A percentile compares a stretch with the other conserved stretches of the same genome.
phyloP scores from a whole-genome alignment of 257 asterid genomes.

The Fraxinus americana region DNA sequence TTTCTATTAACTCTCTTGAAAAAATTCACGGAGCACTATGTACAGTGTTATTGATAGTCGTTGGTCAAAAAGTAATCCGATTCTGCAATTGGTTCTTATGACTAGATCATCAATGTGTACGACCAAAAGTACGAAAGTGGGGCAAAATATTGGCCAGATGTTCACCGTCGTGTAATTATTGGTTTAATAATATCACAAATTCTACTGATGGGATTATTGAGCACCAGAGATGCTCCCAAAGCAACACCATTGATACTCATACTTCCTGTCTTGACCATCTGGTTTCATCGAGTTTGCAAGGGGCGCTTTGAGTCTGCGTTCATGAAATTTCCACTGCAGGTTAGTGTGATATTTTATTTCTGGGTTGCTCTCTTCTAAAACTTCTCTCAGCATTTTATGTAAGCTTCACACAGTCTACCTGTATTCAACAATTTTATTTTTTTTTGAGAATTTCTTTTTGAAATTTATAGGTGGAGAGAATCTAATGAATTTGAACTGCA shows the following conservation, averaged over 20 bases:
- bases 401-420: too few relatives aligned
- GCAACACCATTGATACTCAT: constrained; percentile 63
- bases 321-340: constrained; percentile 72
- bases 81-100: constrained; percentile 20
- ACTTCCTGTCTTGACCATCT: constrained; percentile 73
- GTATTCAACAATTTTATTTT: too few relatives aligned
- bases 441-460: too few relatives aligned
- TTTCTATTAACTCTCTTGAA: not conserved
- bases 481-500: not conserved
- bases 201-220: constrained; percentile 70
- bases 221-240: constrained; percentile 55
- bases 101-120: constrained; percentile 85
- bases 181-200: constrained; percentile 73
- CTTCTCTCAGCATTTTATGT: not conserved
- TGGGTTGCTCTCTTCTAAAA: not conserved
- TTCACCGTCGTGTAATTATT: constrained; percentile 67
- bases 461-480: too few relatives aligned
- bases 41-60: not conserved
- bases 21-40: not conserved
- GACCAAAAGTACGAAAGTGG: constrained; percentile 89
- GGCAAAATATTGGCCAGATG: constrained; percentile 93
- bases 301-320: constrained; percentile 79
- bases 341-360: constrained; percentile 26
- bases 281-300: constrained; percentile 75
- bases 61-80: constrained; percentile 1